phyloP scores from a whole-genome alignment of 1,284 basidiomycete genomes.

The Irpex rosettiformis region DNA sequence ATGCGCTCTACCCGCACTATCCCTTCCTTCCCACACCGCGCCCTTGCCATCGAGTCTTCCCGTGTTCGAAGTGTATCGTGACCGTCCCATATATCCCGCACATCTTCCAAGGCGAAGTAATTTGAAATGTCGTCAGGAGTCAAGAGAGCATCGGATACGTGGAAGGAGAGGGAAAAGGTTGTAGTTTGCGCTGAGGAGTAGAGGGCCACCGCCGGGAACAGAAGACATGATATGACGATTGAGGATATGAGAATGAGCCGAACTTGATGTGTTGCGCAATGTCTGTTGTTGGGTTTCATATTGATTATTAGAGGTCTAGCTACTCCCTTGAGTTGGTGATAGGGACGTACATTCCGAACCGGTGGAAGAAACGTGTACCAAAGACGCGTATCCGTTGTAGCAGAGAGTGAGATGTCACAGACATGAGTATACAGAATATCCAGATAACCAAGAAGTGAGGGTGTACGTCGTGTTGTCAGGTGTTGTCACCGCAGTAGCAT shows the following conservation, averaged over 20 bases:
- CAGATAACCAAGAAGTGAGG: not conserved
- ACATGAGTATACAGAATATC: not conserved
- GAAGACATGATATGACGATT: conserved; percentile 93
- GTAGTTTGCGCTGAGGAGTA: conserved; percentile 72
- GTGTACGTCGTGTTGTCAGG: not conserved
- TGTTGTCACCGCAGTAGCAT: not conserved
- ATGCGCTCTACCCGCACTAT: conserved; percentile 80
- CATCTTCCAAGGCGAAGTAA: conserved; percentile 54
- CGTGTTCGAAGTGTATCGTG: conserved; percentile 57
- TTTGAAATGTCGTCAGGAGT: conserved; percentile 48
- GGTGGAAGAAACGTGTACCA: conserved; percentile 57
- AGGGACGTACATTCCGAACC: conserved; percentile 69
- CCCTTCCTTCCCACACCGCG: conserved; percentile 66
- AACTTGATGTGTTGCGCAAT: conserved; percentile 89
- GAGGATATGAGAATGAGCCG: conserved; percentile 91
- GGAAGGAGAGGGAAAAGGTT: conserved; percentile 55
- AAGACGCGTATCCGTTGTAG: conserved; percentile 36
- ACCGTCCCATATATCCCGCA: conserved; percentile 67
- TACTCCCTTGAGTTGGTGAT: conserved; percentile 7
- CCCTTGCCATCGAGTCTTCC: conserved; percentile 68
- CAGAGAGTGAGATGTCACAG: conserved; percentile 1
- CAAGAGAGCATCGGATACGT: conserved; percentile 59
- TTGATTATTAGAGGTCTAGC: not conserved
- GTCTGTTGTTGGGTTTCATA: conserved; percentile 38
- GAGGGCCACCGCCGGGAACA: conserved; percentile 87